Evolutionary conservation across 2,329 filamentous ascomycete species (phyloP).

Genomic region (Trichoderma afroharzianum): DNA sequence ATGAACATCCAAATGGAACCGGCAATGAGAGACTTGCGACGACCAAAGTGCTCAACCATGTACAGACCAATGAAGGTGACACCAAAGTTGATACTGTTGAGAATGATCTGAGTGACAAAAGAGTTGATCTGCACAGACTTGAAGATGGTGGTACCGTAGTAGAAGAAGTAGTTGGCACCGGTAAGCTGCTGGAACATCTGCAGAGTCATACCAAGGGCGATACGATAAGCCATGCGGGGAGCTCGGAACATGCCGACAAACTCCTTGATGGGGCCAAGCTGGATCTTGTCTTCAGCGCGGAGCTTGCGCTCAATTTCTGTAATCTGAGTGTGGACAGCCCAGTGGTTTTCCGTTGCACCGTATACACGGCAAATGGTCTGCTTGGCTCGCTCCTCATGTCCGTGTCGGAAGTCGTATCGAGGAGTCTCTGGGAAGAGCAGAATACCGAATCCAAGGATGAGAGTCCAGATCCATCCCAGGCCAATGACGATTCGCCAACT

Average conservation of each 20-base stretch:
- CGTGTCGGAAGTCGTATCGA: conserved; percentile 48
- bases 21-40: conserved; percentile 58
- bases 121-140: conserved; percentile 49
- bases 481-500: conserved; percentile 61
- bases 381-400: conserved; percentile 44
- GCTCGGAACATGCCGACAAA: conserved; percentile 60
- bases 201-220: conserved; percentile 55
- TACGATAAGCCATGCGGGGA: conserved; percentile 61
- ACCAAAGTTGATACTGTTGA: conserved; percentile 63
- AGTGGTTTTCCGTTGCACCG: conserved; percentile 41
- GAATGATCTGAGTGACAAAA: conserved; percentile 65
- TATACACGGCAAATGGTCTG: conserved; percentile 48
- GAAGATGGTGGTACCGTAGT: conserved; percentile 56
- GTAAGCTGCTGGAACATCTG: conserved; percentile 68
- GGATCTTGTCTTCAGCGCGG: conserved; percentile 42
- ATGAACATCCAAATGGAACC: conserved; percentile 60
- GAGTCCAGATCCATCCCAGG: conserved; percentile 49
- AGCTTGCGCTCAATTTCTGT: conserved; percentile 53
- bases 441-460: conserved; percentile 47
- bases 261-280: conserved; percentile 41
- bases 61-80: conserved; percentile 67
- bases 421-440: conserved; percentile 51
- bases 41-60: conserved; percentile 64
- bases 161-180: conserved; percentile 65
- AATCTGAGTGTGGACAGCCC: conserved; percentile 45